A percentile compares a stretch with the other conserved stretches of the same genome.
Evolutionary conservation across 805 yeast species (phyloP).

Genomic region (Cyberlindnera euphorbiae): DNA sequence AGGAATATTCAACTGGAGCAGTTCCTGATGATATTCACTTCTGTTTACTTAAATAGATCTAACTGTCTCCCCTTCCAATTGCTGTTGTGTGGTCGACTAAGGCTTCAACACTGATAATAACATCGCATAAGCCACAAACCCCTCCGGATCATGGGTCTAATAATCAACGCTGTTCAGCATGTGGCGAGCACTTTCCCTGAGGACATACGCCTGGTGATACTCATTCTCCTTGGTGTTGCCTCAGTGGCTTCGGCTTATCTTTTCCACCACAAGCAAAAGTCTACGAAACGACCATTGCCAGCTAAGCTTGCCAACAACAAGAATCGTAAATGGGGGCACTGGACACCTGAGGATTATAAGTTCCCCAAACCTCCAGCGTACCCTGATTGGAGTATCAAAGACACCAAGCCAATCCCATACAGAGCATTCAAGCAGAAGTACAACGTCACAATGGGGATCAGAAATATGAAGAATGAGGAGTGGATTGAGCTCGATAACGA

Average conservation of each 20-base stretch:
- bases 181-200: slow-evolving; percentile 5
- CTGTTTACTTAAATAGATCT: too few species aligned
- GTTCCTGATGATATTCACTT: too few species aligned
- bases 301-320: slow-evolving; percentile 38
- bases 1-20: too few species aligned
- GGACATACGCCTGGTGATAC: slow-evolving; percentile 4
- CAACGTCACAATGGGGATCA: slow-evolving; percentile 64
- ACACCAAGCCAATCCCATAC: slow-evolving; percentile 21
- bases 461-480: slow-evolving; percentile 52
- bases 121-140: too few species aligned
- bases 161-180: slow-evolving; percentile 3
- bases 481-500: slow-evolving; percentile 71
- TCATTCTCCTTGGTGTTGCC: slow-evolving; percentile 4
- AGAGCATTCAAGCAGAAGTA: slow-evolving; percentile 60
- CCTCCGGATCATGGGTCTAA: slow-evolving; percentile 14
- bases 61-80: too few species aligned
- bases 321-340: slow-evolving; percentile 41
- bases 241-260: slow-evolving; percentile 1
- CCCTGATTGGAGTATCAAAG: slow-evolving; percentile 23
- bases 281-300: slow-evolving; percentile 27
- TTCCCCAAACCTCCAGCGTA: slow-evolving; percentile 47
- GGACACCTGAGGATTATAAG: slow-evolving; percentile 49
- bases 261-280: slow-evolving; percentile 1
- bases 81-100: too few species aligned
- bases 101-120: too few species aligned